Conservation (phyloP, 2,329 filamentous ascomycete genomes). For the Ciborinia camelliae region DNA sequence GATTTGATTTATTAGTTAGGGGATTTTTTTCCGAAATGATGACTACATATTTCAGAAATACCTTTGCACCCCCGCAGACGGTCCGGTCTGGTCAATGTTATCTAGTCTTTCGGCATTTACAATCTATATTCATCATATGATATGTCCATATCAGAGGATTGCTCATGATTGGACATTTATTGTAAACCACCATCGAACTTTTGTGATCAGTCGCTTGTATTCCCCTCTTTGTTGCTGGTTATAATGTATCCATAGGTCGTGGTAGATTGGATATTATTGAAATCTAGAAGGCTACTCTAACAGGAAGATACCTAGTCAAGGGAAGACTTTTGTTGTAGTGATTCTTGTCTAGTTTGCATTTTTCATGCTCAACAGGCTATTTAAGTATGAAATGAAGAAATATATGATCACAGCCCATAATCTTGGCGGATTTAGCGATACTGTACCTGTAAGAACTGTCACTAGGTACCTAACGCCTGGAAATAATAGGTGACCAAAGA, state of each 20-base stretch:
- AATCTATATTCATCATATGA: background rate
- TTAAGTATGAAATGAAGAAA: background rate
- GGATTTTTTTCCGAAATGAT: fast-evolving
- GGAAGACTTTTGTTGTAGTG: background rate
- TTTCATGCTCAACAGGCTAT: background rate
- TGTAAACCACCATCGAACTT: too few relatives aligned
- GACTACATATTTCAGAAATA: background rate
- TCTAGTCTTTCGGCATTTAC: background rate
- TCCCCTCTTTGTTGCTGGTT: background rate
- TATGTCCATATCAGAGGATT: background rate
- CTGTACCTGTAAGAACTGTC: too few relatives aligned
- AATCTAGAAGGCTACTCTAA: background rate
- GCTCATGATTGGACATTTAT: too few relatives aligned
- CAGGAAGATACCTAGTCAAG: background rate
- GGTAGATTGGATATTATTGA: background rate
- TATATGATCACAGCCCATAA: background rate
- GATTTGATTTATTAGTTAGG: fast-evolving
- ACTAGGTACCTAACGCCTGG: too few relatives aligned
- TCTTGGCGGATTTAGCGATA: too few relatives aligned
- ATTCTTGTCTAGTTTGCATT: background rate
- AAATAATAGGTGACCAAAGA: too few relatives aligned
- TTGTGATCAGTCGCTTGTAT: background rate
- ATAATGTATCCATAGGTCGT: background rate
- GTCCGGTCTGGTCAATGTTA: background rate
- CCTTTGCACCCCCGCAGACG: too few relatives aligned